Evolutionary conservation across 371 early-diverging fungal genomes (phyloP), one percentile per base, ranked within the genome.

Genomic region (Rhizopus stolonifer): DNA sequence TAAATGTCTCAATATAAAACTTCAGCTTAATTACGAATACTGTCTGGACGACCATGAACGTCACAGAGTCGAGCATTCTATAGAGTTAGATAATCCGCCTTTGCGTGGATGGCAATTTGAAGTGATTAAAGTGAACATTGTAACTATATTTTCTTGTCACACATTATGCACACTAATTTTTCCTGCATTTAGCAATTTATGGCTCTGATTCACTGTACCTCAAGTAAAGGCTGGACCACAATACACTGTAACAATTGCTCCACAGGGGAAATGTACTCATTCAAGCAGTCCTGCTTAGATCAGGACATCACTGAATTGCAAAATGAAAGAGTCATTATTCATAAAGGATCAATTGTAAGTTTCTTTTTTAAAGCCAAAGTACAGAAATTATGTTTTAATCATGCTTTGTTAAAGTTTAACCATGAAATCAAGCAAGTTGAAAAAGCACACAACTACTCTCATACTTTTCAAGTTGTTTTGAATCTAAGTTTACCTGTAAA

Each of bases 101-200:
- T 15, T 73, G 17, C 56, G 52, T 21, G 73, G 77, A 8, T 69
- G 67, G 64, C 52, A 58, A 23, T 68, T 77, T 48, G 63, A 70
- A 36, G 55, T 70, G n/a, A 68, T 67, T 19, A 67, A 42, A 42
- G 8, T 24, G 17, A 24, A 14, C 3, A 51, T 4, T 25, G 26
- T 39, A 53, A 13, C 29, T 14, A n/a, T 8, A 7, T 18, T 32
- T 43, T 26, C 29, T 5, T 15, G 47, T 14, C 15, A 46, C 10
- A 32, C 14, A 31, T 38, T 11, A 29, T 29, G 11, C 11, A 9
- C 11, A 29, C 6, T 29, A 29, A 11, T 29, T 29, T 29, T 9
- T 29, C 11, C 11, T 29, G 6, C 6, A 6, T 14, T n/a, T 58
- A 58, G 52, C 39, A 50, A 42, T 57, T 49, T 39, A 11, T 48